Percentiles rank a stretch among this genome's conserved stretches.
phyloP scores from a whole-genome alignment of 1,139 yeast species.

The Lodderomyces metapsilosis region DNA sequence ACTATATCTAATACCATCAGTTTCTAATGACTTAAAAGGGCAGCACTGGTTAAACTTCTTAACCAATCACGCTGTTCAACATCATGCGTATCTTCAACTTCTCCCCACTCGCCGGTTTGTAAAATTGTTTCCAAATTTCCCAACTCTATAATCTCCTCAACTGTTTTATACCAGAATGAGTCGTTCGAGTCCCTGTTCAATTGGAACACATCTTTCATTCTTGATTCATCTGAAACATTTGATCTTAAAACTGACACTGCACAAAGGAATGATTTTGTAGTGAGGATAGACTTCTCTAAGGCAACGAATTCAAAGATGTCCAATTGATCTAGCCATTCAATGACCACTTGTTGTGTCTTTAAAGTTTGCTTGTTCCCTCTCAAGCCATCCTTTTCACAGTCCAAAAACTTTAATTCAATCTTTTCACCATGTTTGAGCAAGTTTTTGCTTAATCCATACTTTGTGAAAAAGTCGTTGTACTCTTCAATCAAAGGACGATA shows the following conservation, averaged over 20 bases:
- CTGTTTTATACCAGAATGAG: conserved; percentile 34
- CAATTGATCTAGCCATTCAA: conserved; percentile 61
- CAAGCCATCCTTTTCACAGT: conserved; percentile 77
- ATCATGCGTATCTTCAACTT: conserved; percentile 97
- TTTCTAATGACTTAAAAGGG: conserved; percentile 43
- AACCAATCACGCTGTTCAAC: conserved; percentile 88
- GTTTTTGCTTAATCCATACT: conserved; percentile 29
- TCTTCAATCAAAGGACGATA: conserved; percentile 73
- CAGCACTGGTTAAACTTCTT: conserved; percentile 79
- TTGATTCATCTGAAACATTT: conserved; percentile 25
- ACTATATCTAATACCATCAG: not conserved
- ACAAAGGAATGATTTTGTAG: conserved; percentile 82
- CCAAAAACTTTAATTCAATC: conserved; percentile 55
- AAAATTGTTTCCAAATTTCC: conserved; percentile 79
- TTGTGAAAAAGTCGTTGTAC: conserved; percentile 61
- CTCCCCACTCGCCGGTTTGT: conserved; percentile 95
- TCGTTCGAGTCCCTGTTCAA: conserved; percentile 27
- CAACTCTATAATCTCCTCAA: conserved; percentile 74
- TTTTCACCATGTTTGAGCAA: conserved; percentile 23
- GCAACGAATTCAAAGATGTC: conserved; percentile 80
- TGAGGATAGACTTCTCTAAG: conserved; percentile 80
- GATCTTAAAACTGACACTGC: conserved; percentile 54
- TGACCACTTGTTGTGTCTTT: conserved; percentile 61
- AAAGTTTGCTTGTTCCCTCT: conserved; percentile 73
- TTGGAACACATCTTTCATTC: conserved; percentile 31